Evolutionary conservation across 179 eudicot genomes (phyloP).

Genomic region (Silene vulgaris): DNA sequence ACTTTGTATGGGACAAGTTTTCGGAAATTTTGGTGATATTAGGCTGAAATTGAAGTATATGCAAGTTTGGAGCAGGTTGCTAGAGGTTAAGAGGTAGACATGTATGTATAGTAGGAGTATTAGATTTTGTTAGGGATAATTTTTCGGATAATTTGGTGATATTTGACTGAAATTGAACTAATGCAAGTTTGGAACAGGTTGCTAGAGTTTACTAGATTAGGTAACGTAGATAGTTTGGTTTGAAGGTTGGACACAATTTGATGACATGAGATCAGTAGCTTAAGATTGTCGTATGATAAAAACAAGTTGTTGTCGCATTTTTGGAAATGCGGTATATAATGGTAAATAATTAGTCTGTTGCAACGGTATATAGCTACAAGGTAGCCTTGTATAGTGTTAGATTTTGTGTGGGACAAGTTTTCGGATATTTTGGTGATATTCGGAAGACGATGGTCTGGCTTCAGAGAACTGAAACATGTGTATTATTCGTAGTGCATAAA

Average conservation of each 20-base stretch:
- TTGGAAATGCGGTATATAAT: too few species aligned
- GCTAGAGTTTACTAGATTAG: too few species aligned
- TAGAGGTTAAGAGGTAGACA: not conserved
- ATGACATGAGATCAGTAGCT: not conserved
- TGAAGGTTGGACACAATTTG: too few species aligned
- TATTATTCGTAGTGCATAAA: not conserved
- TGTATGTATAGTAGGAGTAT: too few species aligned
- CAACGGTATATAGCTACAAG: not conserved
- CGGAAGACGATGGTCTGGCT: not conserved
- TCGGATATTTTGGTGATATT: not conserved
- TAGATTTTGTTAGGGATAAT: too few species aligned
- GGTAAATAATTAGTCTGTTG: too few species aligned
- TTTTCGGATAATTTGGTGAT: not conserved
- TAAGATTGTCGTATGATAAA: not conserved
- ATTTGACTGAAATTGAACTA: too few species aligned
- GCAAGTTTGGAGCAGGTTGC: not conserved
- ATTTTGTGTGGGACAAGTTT: not conserved
- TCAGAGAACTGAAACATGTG: not conserved
- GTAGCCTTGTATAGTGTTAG: not conserved
- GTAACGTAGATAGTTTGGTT: too few species aligned
- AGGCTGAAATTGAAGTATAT: too few species aligned
- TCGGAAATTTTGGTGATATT: not conserved
- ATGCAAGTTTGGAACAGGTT: too few species aligned
- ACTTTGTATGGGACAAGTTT: not conserved
- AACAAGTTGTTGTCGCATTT: not conserved